Conservation (phyloP, 208 protist species). For the Leishmania turanica region DNA sequence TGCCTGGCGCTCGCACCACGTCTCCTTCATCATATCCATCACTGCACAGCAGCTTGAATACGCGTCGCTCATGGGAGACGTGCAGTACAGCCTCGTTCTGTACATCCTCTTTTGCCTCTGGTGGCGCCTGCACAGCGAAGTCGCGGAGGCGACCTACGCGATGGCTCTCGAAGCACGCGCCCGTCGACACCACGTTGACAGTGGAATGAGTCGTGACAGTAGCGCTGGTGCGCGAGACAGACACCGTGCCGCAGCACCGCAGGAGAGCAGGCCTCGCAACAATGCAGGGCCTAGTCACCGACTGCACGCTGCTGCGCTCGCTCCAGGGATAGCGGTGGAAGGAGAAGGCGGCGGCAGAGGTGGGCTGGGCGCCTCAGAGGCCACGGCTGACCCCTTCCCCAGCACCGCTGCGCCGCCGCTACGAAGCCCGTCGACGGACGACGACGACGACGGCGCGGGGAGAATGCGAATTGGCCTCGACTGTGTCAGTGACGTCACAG, state of each 20-base stretch:
- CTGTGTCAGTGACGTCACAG: not conserved
- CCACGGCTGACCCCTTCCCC: not conserved
- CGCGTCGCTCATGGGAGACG: conserved; percentile 73
- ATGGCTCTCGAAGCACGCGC: conserved; percentile 3
- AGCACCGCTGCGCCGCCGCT: not conserved
- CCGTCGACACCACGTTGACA: not conserved
- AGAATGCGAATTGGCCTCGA: not conserved
- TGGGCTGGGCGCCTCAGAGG: not conserved
- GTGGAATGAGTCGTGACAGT: not conserved
- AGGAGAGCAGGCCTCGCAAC: not conserved
- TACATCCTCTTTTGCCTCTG: conserved; percentile 82
- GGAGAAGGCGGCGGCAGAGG: not conserved
- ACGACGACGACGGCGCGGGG: not conserved
- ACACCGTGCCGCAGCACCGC: not conserved
- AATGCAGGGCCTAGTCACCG: not conserved
- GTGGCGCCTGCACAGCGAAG: conserved; percentile 66
- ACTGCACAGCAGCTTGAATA: conserved; percentile 74
- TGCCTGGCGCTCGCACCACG: conserved; percentile 65
- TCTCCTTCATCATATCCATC: conserved; percentile 53
- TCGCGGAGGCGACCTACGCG: conserved; percentile 31
- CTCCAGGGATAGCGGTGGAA: not conserved
- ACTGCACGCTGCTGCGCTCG: not conserved
- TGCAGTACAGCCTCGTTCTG: conserved; percentile 80
- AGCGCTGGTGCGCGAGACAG: not conserved
- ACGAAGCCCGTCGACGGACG: not conserved